These are phyloP conservation scores for Globisporangium viniferum DNA, from an alignment of 352 stramenopile genomes.

Conservation along the genomic window DNA sequence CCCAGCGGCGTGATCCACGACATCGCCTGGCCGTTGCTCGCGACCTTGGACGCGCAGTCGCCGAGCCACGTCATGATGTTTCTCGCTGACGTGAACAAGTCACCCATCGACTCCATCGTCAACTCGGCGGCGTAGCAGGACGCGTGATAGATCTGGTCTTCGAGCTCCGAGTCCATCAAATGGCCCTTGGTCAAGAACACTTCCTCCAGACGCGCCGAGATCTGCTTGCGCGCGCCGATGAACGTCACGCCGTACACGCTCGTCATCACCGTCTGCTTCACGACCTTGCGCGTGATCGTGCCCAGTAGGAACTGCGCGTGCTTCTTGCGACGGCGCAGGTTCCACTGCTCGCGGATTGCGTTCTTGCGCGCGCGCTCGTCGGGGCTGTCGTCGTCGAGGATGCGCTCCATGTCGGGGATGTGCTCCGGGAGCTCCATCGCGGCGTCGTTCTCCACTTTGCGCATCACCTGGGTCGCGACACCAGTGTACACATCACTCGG, in stretches of 20 bases:
- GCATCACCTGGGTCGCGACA: slow-evolving; percentile 86
- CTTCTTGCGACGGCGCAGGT: slow-evolving; percentile 30
- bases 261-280: slow-evolving; percentile 99
- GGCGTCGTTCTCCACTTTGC: slow-evolving; percentile 72
- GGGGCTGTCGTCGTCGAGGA: slow-evolving; percentile 12
- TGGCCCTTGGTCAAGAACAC: slow-evolving; percentile 70
- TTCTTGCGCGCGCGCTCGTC: neutral
- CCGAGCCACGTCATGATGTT: slow-evolving; percentile 94
- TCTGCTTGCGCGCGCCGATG: slow-evolving; percentile 98
- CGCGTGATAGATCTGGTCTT: slow-evolving; percentile 86
- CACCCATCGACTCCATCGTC: slow-evolving; percentile 96
- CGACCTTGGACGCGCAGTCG: slow-evolving; percentile 69
- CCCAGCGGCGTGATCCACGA: slow-evolving; percentile 24
- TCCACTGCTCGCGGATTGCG: neutral
- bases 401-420: slow-evolving; percentile 26
- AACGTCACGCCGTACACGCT: slow-evolving; percentile 99
- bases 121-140: slow-evolving; percentile 91
- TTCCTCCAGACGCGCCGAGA: slow-evolving; percentile 95
- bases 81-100: slow-evolving; percentile 90
- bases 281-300: slow-evolving; percentile 92
- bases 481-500: slow-evolving; percentile 98
- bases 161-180: slow-evolving; percentile 72
- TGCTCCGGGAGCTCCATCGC: slow-evolving; percentile 44
- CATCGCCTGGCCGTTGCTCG: slow-evolving; percentile 91
- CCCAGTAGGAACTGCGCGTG: slow-evolving; percentile 66